Evolutionary conservation across 495 filamentous ascomycete genomes (phyloP).

Genomic region (Penicillium tannophilum): DNA sequence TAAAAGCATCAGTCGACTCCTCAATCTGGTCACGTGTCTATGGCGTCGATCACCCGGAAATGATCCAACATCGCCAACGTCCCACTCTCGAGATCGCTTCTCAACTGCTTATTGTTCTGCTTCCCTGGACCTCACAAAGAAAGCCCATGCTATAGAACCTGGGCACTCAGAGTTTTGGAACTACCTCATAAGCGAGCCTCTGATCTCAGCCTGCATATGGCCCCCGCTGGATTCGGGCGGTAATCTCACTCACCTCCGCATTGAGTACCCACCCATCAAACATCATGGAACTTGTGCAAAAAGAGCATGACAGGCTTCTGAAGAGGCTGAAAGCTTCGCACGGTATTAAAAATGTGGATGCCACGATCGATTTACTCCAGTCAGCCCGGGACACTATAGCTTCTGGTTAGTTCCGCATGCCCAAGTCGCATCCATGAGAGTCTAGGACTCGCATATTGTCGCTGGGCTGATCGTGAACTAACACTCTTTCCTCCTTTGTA

Average conservation of each 20-base stretch:
- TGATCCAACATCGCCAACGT: constrained; percentile 2
- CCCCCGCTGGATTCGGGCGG: constrained; percentile 1
- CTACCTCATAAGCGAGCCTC: not conserved
- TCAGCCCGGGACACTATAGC: constrained; percentile 70
- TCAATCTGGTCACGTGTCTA: constrained; percentile 20
- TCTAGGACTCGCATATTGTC: not conserved
- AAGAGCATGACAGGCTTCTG: constrained; percentile 70
- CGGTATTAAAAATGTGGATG: constrained; percentile 73
- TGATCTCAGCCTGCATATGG: not conserved
- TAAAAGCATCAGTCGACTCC: not conserved
- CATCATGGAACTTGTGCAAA: constrained; percentile 71
- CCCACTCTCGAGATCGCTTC: not conserved
- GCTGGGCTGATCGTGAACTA: not conserved
- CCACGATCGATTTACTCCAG: constrained; percentile 73
- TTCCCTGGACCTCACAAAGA: not conserved
- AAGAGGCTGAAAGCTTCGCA: constrained; percentile 70
- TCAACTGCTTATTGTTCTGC: not conserved
- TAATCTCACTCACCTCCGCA: constrained; percentile 2
- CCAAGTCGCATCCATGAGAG: constrained; percentile 1
- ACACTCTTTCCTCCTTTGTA: constrained; percentile 27
- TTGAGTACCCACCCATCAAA: constrained; percentile 11
- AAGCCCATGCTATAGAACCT: not conserved
- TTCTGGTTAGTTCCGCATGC: constrained; percentile 50
- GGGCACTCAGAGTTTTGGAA: not conserved
- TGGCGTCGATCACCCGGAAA: constrained; percentile 29